phyloP scores from a whole-genome alignment of 2,329 filamentous ascomycete species.

The Chaetomiaceae sp. region DNA sequence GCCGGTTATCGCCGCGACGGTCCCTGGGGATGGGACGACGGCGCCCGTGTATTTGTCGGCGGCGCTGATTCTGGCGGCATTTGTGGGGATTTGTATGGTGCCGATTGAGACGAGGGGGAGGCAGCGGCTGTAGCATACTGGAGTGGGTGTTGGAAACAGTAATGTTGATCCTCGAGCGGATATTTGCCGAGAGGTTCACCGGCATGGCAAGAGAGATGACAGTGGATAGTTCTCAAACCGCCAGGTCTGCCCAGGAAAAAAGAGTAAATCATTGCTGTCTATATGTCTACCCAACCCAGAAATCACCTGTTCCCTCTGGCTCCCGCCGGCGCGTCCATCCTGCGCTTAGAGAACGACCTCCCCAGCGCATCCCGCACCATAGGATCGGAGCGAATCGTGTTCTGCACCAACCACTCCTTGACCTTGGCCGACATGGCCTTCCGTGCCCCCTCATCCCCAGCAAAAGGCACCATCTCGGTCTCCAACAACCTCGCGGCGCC shows the following conservation, averaged over 20 bases:
- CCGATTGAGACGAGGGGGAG: slow-evolving; percentile 60
- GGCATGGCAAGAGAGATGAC: neutral
- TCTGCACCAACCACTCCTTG: slow-evolving; percentile 83
- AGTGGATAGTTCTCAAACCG: too few relatives aligned
- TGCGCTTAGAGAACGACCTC: slow-evolving; percentile 57
- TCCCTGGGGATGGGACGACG: slow-evolving; percentile 53
- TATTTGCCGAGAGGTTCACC: too few relatives aligned
- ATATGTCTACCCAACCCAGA: neutral
- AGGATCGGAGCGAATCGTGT: slow-evolving; percentile 72
- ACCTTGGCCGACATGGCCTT: slow-evolving; percentile 64
- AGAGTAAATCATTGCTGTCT: neutral
- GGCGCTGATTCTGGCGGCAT: slow-evolving; percentile 52
- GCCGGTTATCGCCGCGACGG: slow-evolving; percentile 60
- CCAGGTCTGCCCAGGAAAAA: too few relatives aligned
- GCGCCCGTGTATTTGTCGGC: slow-evolving; percentile 55
- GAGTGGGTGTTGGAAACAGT: too few relatives aligned
- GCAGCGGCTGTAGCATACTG: slow-evolving; percentile 55
- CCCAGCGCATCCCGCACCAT: slow-evolving; percentile 79
- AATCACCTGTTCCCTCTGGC: slow-evolving; percentile 47
- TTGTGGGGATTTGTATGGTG: slow-evolving; percentile 55
- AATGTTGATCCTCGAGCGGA: too few relatives aligned
- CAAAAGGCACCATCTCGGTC: slow-evolving; percentile 77
- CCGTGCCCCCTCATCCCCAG: slow-evolving; percentile 61
- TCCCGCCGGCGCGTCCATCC: slow-evolving; percentile 57
- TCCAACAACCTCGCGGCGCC: slow-evolving; percentile 68